These are phyloP conservation scores for Hypomontagnella monticulosa DNA, from an alignment of 495 filamentous ascomycete species.

Conservation along the genomic window DNA sequence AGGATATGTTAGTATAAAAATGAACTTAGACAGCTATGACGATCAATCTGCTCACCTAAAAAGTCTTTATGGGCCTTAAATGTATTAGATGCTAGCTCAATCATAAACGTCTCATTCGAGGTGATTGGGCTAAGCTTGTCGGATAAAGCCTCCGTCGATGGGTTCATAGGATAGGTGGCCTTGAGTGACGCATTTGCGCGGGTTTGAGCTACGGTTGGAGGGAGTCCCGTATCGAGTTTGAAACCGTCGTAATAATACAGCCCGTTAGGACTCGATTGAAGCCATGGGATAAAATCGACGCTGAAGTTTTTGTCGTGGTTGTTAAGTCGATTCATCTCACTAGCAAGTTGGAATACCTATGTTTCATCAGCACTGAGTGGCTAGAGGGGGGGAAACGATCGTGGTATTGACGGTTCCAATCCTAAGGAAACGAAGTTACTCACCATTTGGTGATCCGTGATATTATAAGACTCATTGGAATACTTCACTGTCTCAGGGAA, in stretches of 20 bases:
- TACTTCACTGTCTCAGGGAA: constrained; percentile 63
- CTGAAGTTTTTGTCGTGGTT: constrained; percentile 57
- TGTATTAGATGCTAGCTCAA: constrained; percentile 65
- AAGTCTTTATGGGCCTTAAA: constrained; percentile 70
- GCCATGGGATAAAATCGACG: constrained; percentile 74
- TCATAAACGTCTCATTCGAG: constrained; percentile 44
- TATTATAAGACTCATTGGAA: constrained; percentile 64
- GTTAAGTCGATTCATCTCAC: constrained; percentile 67
- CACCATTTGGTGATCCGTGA: constrained; percentile 67
- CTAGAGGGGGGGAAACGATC: constrained; percentile 53
- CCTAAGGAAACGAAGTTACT: neutral
- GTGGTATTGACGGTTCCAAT: constrained; percentile 44
- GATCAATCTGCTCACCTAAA: constrained; percentile 41
- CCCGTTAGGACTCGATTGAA: constrained; percentile 64
- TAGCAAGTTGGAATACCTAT: constrained; percentile 67
- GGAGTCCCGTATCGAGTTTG: constrained; percentile 55
- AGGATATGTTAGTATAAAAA: constrained; percentile 39
- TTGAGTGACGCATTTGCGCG: constrained; percentile 51
- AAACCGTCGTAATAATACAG: constrained; percentile 62
- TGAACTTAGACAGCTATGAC: constrained; percentile 11
- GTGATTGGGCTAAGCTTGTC: constrained; percentile 41
- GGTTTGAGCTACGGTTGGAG: constrained; percentile 57
- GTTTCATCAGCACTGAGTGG: constrained; percentile 48
- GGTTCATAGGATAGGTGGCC: constrained; percentile 28
- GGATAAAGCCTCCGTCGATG: constrained; percentile 51